These are phyloP conservation scores for Sclerotiophoma versabilis DNA, from an alignment of 2,329 filamentous ascomycete genomes.

Conservation along the genomic window DNA sequence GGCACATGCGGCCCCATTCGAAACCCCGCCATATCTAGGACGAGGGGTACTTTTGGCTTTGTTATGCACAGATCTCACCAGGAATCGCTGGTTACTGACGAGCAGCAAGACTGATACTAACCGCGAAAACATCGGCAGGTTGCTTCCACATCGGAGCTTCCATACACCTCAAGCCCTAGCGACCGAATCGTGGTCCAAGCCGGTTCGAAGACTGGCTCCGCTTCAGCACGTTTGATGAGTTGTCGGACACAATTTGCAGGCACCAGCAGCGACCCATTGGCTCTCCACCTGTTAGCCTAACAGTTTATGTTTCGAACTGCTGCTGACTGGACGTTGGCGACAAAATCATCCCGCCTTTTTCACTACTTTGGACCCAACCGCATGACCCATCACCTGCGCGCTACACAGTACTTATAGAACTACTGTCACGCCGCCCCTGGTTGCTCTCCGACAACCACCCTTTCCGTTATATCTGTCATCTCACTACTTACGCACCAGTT, in stretches of 20 bases:
- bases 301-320: constrained; percentile 46
- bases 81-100: not conserved
- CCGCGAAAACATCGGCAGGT: constrained; percentile 1
- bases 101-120: not conserved
- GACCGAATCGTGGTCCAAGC: constrained; percentile 37
- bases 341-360: constrained; percentile 47
- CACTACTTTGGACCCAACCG: constrained; percentile 27
- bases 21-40: constrained; percentile 4
- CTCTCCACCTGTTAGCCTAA: constrained; percentile 38
- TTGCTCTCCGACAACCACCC: constrained; percentile 2
- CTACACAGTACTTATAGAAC: constrained; percentile 42
- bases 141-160: constrained; percentile 5
- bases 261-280: constrained; percentile 38
- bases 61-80: not conserved
- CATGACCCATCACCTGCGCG: constrained; percentile 43
- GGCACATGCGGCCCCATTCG: constrained; percentile 7
- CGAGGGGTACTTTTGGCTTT: constrained; percentile 11
- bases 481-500: not conserved
- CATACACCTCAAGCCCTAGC: constrained; percentile 19
- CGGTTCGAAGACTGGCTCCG: constrained; percentile 32
- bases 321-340: constrained; percentile 44
- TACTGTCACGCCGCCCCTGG: constrained; percentile 25
- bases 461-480: not conserved
- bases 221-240: constrained; percentile 47
- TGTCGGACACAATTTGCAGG: constrained; percentile 43